Evolutionary conservation across 805 yeast species (phyloP), one percentile per base, ranked within the genome.

Genomic region (Kodamaea nitidulidarum): DNA sequence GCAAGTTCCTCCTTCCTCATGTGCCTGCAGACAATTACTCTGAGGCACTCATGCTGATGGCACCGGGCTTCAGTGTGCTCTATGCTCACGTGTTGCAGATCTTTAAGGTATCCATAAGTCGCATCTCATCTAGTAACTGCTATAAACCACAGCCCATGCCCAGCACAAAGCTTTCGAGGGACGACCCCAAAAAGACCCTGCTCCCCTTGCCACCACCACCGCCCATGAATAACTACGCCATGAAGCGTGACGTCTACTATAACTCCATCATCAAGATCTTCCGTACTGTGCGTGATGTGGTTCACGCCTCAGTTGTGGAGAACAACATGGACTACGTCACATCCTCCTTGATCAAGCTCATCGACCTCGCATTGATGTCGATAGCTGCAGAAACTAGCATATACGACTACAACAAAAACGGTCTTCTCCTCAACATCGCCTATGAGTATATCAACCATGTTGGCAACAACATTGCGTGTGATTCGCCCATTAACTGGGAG

Each of bases 401-500:
- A 21, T 63, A 64, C 50, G 72, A 68, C 39, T 51, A 56, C 36
- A 60, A 54, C 46, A 63, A 58, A 43, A 61, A 64, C 41, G 68
- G 73, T 4, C 51, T 64, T 32, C 48, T 71, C 21, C 51, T 73
- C 28, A 71, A 67, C 43, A 56, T 71, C 33, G 58, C 61, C 11
- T 59, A 60, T 39, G 76, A 71, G 32, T 66, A 58, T 41, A 51
- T 61, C 22, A 61, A 60, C 43, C 63, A 67, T 42, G 58, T 61
- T 38, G 51, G 48, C 38, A 55, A 50, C 39, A 48, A 46, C 39
- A 52, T 50, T 39, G 46, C 40, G 32, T 22, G 40, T 20, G 30
- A 48, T n/a, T 21, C 46, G 10, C 37, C 32, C 34, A 59, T 85
- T 16, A 76, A 83, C 61, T 87, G 95, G 93, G 63, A 67, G 36